Conservation (phyloP, 176 grass and related monocot genomes). For the Raddia guianensis region DNA sequence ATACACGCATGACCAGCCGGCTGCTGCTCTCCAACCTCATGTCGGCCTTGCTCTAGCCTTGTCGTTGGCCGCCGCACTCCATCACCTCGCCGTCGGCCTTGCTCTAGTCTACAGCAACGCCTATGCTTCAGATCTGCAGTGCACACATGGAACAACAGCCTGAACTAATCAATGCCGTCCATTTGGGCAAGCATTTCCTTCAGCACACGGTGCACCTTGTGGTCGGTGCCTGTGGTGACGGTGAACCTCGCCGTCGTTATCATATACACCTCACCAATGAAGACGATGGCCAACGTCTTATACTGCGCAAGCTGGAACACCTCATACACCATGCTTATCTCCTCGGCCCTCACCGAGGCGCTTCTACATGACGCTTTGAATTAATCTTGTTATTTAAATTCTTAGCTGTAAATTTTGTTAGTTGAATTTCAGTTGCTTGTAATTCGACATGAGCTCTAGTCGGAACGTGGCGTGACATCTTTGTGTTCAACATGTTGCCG, state of each 20-base stretch:
- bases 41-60: no score
- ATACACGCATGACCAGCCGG: no score
- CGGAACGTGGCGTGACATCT: no score
- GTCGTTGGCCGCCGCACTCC: no score
- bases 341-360: background rate
- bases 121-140: background rate
- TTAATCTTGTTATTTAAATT: no score
- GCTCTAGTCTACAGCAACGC: no score
- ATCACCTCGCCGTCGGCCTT: no score
- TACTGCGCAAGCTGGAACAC: slow-evolving; percentile 48
- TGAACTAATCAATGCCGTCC: slow-evolving; percentile 47
- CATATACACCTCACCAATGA: slow-evolving; percentile 52
- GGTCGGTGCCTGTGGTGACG: background rate
- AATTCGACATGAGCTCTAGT: no score
- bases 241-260: slow-evolving; percentile 26
- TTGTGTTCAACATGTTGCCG: no score
- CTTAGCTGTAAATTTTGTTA: no score
- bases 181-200: slow-evolving; percentile 53
- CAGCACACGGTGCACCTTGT: slow-evolving; percentile 41
- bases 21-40: no score
- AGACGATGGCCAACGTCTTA: slow-evolving; percentile 38
- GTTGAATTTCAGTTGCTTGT: no score
- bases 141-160: slow-evolving; percentile 13
- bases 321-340: slow-evolving; percentile 37
- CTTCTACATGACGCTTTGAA: background rate